Conservation (phyloP, 2,329 filamentous ascomycete genomes). For the Cyanodermella asteris region DNA sequence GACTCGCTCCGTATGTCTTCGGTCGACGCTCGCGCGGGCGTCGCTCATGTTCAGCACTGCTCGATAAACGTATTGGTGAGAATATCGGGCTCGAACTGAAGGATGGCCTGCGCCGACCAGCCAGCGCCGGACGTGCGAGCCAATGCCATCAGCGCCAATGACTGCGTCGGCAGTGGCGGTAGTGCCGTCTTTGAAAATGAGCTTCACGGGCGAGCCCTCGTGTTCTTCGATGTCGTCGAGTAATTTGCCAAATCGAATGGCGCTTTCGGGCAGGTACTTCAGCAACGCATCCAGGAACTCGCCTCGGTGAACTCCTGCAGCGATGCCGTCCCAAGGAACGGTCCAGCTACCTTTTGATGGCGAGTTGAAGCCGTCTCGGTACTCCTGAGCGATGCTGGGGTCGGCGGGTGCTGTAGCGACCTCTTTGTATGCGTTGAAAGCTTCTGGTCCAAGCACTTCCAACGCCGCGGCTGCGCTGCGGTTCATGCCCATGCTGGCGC, state of each 20-base stretch:
- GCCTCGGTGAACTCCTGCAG: slow-evolving; percentile 16
- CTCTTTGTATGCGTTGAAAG: slow-evolving; percentile 18
- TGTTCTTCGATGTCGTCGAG: slow-evolving; percentile 13
- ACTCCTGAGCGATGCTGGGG: too few species aligned
- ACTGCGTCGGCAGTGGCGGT: slow-evolving; percentile 10
- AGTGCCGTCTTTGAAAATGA: slow-evolving; percentile 15
- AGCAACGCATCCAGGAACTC: slow-evolving; percentile 21
- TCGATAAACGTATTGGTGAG: slow-evolving; percentile 39
- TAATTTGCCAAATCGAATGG: slow-evolving; percentile 16
- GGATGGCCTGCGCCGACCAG: slow-evolving; percentile 13
- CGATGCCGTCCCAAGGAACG: too few species aligned
- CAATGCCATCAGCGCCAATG: slow-evolving; percentile 9
- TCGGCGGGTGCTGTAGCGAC: slow-evolving; percentile 17
- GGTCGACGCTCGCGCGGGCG: slow-evolving; percentile 26
- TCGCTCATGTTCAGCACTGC: slow-evolving; percentile 37
- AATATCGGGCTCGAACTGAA: slow-evolving; percentile 26
- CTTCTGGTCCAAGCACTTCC: slow-evolving; percentile 7
- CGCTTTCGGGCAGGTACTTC: slow-evolving; percentile 17
- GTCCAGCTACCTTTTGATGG: too few species aligned
- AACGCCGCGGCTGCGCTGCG: slow-evolving; percentile 18
- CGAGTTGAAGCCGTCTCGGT: too few species aligned
- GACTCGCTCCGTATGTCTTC: slow-evolving; percentile 25
- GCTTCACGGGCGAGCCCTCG: too few species aligned
- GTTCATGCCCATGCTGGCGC: slow-evolving; percentile 18
- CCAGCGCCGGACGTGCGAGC: slow-evolving; percentile 5